Conservation (phyloP, 345 rosid genomes). For the Eucalyptus coolabah region DNA sequence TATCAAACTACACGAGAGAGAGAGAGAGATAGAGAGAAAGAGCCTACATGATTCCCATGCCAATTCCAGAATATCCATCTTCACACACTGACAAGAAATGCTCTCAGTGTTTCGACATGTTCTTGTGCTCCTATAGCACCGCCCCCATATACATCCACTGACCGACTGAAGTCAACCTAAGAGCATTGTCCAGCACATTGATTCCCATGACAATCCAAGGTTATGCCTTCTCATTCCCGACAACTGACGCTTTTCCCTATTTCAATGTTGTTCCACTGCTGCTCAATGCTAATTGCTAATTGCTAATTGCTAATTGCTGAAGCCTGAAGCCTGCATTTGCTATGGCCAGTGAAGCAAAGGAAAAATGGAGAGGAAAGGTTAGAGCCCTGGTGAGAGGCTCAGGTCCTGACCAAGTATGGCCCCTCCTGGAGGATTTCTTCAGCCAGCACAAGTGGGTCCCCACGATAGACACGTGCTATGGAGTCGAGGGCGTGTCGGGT, state of each 20-base stretch:
- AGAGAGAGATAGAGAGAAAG: neutral
- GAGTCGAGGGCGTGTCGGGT: slow-evolving; percentile 12
- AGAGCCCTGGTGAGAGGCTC: slow-evolving; percentile 6
- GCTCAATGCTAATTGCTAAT: neutral
- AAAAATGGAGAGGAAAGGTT: slow-evolving; percentile 32
- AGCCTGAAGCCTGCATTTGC: neutral
- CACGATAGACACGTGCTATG: slow-evolving; percentile 13
- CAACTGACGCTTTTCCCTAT: neutral
- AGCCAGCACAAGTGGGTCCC: slow-evolving; percentile 32
- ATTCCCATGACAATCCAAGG: neutral
- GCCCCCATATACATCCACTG: neutral
- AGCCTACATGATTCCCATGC: neutral
- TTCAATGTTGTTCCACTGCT: neutral
- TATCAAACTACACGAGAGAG: neutral
- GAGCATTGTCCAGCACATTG: neutral
- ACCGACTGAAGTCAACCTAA: neutral
- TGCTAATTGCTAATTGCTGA: neutral
- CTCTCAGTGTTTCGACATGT: neutral
- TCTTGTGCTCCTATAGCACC: neutral
- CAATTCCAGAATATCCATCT: neutral
- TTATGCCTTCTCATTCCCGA: neutral
- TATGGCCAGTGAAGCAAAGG: slow-evolving; percentile 3
- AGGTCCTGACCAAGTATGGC: slow-evolving; percentile 29
- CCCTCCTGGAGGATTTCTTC: slow-evolving; percentile 32
- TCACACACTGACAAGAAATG: neutral